phyloP scores from a whole-genome alignment of 306 rosid genomes.

The Sphenostylis stenocarpa region DNA sequence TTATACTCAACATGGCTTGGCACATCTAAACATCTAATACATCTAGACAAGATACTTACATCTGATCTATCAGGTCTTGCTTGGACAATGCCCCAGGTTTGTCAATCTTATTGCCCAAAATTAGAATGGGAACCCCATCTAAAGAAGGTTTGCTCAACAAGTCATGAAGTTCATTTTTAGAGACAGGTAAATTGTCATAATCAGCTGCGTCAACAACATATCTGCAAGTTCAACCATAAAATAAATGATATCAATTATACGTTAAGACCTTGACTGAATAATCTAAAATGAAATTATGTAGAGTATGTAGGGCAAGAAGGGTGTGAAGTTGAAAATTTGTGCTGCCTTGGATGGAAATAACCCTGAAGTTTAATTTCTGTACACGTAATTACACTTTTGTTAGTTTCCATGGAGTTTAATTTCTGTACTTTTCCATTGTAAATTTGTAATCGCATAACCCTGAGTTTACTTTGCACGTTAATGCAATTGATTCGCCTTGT shows the following conservation, averaged over 20 bases:
- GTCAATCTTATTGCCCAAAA: constrained; percentile 70
- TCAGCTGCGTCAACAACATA: constrained; percentile 76
- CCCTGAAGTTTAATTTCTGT: too few species aligned
- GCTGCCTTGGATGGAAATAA: too few species aligned
- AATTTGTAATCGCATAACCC: too few species aligned
- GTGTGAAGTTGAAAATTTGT: background rate
- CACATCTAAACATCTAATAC: background rate
- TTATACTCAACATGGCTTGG: background rate
- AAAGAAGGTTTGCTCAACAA: constrained; percentile 61
- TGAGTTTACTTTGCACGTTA: too few species aligned
- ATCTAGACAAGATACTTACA: constrained; percentile 47
- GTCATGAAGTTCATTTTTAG: constrained; percentile 68
- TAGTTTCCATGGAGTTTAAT: too few species aligned
- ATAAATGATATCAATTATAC: background rate
- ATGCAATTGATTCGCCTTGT: too few species aligned
- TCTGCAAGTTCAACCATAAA: constrained; percentile 40
- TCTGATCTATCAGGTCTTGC: constrained; percentile 53
- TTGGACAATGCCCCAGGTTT: constrained; percentile 56
- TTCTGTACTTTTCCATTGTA: too few species aligned
- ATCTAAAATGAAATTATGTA: constrained; percentile 5
- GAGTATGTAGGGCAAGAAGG: background rate
- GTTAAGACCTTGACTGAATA: background rate
- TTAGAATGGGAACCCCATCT: constrained; percentile 57
- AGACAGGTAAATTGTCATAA: constrained; percentile 49
- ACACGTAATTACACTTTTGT: too few species aligned